Evolutionary conservation across 805 yeast species (phyloP).

Genomic region (Ogataea zsoltii): DNA sequence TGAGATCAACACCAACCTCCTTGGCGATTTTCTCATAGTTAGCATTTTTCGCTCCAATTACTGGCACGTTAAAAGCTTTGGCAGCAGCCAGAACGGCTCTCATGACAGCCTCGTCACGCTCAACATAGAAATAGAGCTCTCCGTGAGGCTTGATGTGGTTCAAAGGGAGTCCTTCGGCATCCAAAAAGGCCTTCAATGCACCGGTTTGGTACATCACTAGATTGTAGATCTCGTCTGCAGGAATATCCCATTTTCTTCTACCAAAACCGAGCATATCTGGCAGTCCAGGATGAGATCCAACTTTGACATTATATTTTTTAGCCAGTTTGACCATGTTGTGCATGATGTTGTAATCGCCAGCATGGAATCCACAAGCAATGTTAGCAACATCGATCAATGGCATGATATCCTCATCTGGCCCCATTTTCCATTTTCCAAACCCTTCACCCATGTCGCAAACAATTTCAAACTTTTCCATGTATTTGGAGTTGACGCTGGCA

Average conservation of each 20-base stretch:
- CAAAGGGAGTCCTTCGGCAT: constrained; percentile 37
- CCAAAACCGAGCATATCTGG: constrained; percentile 43
- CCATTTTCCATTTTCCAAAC: constrained; percentile 39
- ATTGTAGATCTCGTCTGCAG: constrained; percentile 39
- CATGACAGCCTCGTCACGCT: constrained; percentile 38
- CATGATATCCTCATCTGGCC: constrained; percentile 42
- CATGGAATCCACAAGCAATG: constrained; percentile 44
- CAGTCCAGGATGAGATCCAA: constrained; percentile 43
- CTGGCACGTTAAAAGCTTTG: constrained; percentile 37
- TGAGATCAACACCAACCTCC: constrained; percentile 35
- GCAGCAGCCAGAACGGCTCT: constrained; percentile 39
- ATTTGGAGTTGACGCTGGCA: constrained; percentile 23
- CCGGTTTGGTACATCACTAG: constrained; percentile 42
- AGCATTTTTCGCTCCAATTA: constrained; percentile 39
- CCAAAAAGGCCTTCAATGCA: constrained; percentile 38
- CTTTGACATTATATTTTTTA: constrained; percentile 35
- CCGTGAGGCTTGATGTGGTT: constrained; percentile 41
- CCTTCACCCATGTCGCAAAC: constrained; percentile 33
- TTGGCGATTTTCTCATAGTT: constrained; percentile 31
- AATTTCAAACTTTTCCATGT: constrained; percentile 24
- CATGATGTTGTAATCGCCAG: constrained; percentile 42
- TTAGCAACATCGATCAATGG: constrained; percentile 41
- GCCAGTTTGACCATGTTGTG: constrained; percentile 36
- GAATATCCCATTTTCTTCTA: constrained; percentile 37
- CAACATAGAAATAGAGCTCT: constrained; percentile 39